Base-by-base conservation (phyloP, 2,329 filamentous ascomycete species). In the Fusarium ambrosium region DNA sequence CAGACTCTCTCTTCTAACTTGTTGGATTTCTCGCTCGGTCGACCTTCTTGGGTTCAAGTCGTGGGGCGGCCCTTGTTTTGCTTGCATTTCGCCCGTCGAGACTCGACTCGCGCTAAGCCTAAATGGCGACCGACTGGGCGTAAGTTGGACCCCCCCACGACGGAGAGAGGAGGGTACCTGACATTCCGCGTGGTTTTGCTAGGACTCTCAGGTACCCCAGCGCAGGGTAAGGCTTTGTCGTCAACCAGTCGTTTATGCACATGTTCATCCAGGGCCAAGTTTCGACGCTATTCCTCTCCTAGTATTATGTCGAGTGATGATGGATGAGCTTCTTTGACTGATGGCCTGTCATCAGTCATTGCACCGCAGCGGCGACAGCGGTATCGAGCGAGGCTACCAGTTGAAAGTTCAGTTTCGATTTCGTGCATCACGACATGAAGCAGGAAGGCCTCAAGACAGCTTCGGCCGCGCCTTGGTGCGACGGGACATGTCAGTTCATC, bases 41-140 rank as follows among this genome's bases (percentile, higher is more conserved):
- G 74, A 78, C 77, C 56, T 76, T 77, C 74, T 79, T 64, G 71
- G 76, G 70, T 64, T 59, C 64, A 32, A 32, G 61, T 72, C 59
- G 60, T 72, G 67, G 65, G 66, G 68, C 69, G 66, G 68, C 69
- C 58, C 18, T 53, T 62, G 27, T 43, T 59, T 59, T 65, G 58
- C 43, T 48, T 48, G 43, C 58, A 59, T 29, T 64, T 63, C 59
- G 58, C 69, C 34, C 10, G 36, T 64, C 45, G 60, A 68, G 55
- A 53, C 43, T 24, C 18, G 39, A 24, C 27, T 11, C 10, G 18
- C 78, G 73, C 78, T 79, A 79, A 73, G 45, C 78, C 77, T 41
- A 71, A 78, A 71, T 24, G 75, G 78, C 68, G 71, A 79, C 77
- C 77, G 77, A 79, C 67, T 69, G 72, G 68, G 63, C 64, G 48